Conservation (phyloP, 139 green algal genomes). For the Microglena sp. region DNA sequence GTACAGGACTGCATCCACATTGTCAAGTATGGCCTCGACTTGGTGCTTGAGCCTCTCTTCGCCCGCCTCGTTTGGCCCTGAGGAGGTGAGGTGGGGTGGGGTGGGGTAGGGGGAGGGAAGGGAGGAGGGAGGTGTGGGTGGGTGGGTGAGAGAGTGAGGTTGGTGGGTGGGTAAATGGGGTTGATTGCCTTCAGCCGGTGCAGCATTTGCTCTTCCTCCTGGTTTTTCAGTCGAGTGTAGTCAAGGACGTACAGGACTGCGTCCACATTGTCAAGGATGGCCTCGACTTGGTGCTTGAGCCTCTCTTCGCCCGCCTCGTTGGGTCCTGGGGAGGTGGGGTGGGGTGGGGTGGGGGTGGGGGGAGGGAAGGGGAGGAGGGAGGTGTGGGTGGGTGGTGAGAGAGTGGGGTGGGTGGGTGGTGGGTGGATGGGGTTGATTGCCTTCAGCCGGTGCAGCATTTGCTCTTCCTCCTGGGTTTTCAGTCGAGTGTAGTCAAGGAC, state of each 20-base stretch:
- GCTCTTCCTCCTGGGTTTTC: conserved; percentile 61
- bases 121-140: no score
- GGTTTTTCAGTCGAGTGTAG: conserved; percentile 70
- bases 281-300: conserved; percentile 62
- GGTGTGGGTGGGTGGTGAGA: no score
- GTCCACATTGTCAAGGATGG: conserved; percentile 57
- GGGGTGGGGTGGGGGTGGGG: no score
- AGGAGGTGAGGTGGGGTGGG: no score
- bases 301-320: conserved; percentile 65
- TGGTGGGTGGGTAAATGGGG: no score
- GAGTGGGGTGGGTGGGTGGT: no score
- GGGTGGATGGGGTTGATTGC: conserved; percentile 67
- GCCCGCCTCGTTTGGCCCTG: no score
- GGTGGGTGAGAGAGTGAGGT: no score
- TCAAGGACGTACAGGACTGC: conserved; percentile 65
- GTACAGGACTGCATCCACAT: conserved; percentile 57
- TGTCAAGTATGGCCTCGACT: conserved; percentile 62
- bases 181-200: conserved; percentile 50
- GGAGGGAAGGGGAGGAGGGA: no score
- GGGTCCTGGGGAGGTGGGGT: conserved; percentile 52
- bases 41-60: no score
- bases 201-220: conserved; percentile 55
- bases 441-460: conserved; percentile 41
- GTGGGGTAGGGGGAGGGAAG: no score
- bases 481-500: conserved; percentile 76